Evolutionary conservation across 1,139 yeast genomes (phyloP).

Genomic region (Groenewaldozyma sp.): DNA sequence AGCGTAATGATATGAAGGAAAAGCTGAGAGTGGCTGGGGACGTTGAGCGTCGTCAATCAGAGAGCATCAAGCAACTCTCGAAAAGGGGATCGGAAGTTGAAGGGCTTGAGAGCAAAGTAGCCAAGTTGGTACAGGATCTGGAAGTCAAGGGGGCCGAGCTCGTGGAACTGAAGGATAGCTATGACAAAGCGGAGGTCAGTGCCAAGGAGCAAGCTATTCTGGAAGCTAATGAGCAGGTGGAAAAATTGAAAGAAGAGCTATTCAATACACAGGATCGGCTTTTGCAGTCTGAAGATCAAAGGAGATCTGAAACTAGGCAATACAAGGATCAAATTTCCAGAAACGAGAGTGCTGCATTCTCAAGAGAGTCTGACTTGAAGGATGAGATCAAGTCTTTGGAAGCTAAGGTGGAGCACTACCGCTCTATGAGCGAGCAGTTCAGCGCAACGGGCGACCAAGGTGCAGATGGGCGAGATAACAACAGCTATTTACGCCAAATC

Average conservation of each 20-base stretch:
- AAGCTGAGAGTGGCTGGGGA: constrained; percentile 12
- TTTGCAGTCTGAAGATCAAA: constrained; percentile 12
- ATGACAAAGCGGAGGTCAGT: constrained; percentile 17
- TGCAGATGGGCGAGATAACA: constrained; percentile 20
- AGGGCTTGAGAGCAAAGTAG: constrained; percentile 15
- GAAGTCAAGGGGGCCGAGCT: constrained; percentile 18
- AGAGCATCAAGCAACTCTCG: constrained; percentile 13
- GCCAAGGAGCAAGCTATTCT: constrained; percentile 19
- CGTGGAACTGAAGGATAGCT: constrained; percentile 16
- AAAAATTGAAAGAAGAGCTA: constrained; percentile 14
- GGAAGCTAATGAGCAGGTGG: constrained; percentile 16
- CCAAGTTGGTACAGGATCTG: constrained; percentile 9
- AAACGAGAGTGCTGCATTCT: constrained; percentile 12
- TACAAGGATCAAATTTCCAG: constrained; percentile 16
- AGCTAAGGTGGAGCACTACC: constrained; percentile 34
- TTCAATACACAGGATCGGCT: constrained; percentile 13
- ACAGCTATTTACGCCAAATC: constrained; percentile 31
- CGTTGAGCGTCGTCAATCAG: constrained; percentile 14
- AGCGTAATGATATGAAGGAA: constrained; percentile 13
- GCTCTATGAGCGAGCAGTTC: constrained; percentile 32
- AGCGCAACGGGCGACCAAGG: constrained; percentile 12
- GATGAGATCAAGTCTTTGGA: constrained; percentile 31
- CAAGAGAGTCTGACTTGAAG: constrained; percentile 17
- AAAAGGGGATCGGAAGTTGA: constrained; percentile 19
- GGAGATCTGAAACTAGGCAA: constrained; percentile 15